Base-by-base conservation (phyloP, 2,329 filamentous ascomycete species). In the Colletotrichum orchidophilum region DNA sequence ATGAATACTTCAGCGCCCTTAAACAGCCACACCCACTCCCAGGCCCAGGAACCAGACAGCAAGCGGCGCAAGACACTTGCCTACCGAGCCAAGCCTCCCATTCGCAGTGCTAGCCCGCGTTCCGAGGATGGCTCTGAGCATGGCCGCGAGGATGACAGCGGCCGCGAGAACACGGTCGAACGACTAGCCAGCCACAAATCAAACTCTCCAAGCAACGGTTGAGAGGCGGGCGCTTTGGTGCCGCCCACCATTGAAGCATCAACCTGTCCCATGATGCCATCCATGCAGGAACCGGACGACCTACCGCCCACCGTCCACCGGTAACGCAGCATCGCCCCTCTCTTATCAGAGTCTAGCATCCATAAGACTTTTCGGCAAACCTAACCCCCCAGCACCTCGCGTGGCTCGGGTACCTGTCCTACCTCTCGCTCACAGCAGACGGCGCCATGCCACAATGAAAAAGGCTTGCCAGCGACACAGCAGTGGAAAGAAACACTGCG, bases 311-410 rank as follows among this genome's bases (percentile, higher is more conserved):
- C 52, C 57, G 13, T 46, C 58, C 68, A 71, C 68, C 68, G 46
- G 64, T 42, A 71, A 49, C 68, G 68, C 68, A 63, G 46, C 68
- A 71, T 71, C 68, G 68, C 64, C 68, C 68, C 68, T 71, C 68
- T 63, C 68, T 68, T 68, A 63, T 63, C 65, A 59, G n/a, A 31
- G 57, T 50, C 52, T 61, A 57, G 57, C 58, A 33, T 61, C 42
- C 26, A 42, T 31, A 53, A 31, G n/a, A 46, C 42, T 50, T 35
- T 62, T 52, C n/a, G 64, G 31, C 52, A 57, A 21, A 9, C 46
- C 66, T 63, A 31, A 53, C 39, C 21, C 27, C 63, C 55, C 49
- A 58, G 46, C 35, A 39, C 55, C 55, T 66, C 57, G 24, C 63
- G n/a, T 66, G 63, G 50, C 24, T 57, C 33, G 26, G 39, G 29